Percentiles rank a stretch among this genome's conserved stretches.
Conservation (phyloP, 768 basidiomycete genomes). For the Termitomyces sp. region DNA sequence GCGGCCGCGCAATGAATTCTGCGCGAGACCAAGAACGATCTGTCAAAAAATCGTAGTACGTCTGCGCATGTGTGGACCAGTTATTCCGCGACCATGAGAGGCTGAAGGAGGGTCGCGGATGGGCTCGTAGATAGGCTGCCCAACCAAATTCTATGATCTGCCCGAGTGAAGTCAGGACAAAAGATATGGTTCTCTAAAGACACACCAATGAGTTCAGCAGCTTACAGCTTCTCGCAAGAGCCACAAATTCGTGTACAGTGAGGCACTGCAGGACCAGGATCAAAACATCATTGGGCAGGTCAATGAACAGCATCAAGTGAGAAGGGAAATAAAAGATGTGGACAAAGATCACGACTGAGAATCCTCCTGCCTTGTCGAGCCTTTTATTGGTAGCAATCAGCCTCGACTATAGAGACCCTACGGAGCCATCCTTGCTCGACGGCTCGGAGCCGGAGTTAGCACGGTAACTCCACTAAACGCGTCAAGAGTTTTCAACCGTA, state of each 20-base stretch:
- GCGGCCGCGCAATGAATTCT: constrained; percentile 57
- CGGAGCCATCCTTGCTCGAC: neutral
- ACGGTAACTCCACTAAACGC: neutral
- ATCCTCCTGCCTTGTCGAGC: neutral
- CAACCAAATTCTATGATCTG: constrained; percentile 64
- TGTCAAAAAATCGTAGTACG: constrained; percentile 45
- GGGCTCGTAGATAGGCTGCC: constrained; percentile 41
- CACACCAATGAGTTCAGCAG: constrained; percentile 40
- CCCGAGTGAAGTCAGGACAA: neutral
- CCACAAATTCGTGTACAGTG: constrained; percentile 34
- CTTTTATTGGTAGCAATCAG: neutral
- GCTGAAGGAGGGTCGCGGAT: constrained; percentile 52
- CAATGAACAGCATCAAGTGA: constrained; percentile 21
- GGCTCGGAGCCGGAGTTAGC: neutral
- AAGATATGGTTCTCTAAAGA: constrained; percentile 1
- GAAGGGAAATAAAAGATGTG: neutral
- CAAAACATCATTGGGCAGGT: constrained; percentile 52
- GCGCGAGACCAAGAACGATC: constrained; percentile 49
- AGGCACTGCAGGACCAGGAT: constrained; percentile 46
- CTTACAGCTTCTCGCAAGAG: constrained; percentile 35
- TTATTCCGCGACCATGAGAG: constrained; percentile 33
- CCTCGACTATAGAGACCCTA: neutral
- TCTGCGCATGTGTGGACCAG: constrained; percentile 41
- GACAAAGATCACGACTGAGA: neutral
- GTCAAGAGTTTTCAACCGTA: too few relatives aligned